Evolutionary conservation across 2,329 filamentous ascomycete genomes (phyloP), one percentile per base, ranked within the genome.

Genomic region (Botrytis galanthina): DNA sequence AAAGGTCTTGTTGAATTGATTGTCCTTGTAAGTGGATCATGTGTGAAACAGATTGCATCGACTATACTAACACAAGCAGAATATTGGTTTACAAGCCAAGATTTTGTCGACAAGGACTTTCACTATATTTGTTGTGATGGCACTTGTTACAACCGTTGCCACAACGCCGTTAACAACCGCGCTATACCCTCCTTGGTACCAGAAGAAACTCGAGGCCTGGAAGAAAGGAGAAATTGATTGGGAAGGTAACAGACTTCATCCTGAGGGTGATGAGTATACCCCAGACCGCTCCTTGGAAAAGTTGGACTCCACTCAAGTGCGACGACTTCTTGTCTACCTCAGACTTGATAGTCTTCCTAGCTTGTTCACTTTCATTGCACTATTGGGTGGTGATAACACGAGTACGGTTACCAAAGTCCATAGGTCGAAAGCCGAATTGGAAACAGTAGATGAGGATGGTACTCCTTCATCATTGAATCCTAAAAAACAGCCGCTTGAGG

Each of bases 81-180:
- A 93, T 79, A 94, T 98, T 78, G 94, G 94, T 62, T 86, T 95
- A 3, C 91, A 95, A 84, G 94, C 94, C 32, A 90, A 89, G 51
- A 97, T 97, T 75, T 85, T 97, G 29, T 95, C 92, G 74, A 87
- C 87, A 0, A 86, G 92, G 26, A 97, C 94, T 0, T 97, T 97
- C 79, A 97, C 94, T 70, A 97, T 97, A 72, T 97, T 97, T 78
- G 94, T 97, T 35, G 92, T 97, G 79, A 97, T 97, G 94, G 94
- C 94, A 14, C 85, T 97, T 3, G 85, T 97, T 46, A 97, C 94
- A 0, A 97, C 94, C 0, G 94, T 97, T 73, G 83, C 90, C 0
- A 97, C 94, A 0, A 95, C 94, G 0, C 94, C 94, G 0, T 83
- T 97, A 59, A 92, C 92, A 1, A 86, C 88, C 20, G 85, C 84